A percentile compares a stretch with the other conserved stretches of the same genome.
These are phyloP conservation scores for Candida sakaeoensis DNA, from an alignment of 805 yeast species.

Conservation along the genomic window DNA sequence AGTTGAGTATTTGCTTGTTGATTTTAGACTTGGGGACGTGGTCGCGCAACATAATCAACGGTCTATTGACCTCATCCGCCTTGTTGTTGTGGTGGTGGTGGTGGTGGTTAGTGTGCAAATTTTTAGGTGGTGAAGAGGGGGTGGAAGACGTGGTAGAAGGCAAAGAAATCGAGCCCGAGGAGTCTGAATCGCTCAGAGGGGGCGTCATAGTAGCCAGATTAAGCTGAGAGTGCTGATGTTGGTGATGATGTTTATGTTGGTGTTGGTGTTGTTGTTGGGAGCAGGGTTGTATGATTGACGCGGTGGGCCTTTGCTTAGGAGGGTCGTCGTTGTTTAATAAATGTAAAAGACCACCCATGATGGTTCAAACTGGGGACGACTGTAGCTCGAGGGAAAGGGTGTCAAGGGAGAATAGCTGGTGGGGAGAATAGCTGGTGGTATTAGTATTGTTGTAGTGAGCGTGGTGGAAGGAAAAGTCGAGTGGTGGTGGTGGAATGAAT, in stretches of 20 bases:
- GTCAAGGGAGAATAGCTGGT: no score
- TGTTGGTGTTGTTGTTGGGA: not conserved
- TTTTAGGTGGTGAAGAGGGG: constrained; percentile 5
- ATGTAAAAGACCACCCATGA: not conserved
- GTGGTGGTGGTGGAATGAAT: no score
- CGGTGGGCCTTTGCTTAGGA: not conserved
- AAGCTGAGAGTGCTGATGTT: not conserved
- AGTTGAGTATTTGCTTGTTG: not conserved
- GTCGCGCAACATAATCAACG: constrained; percentile 3
- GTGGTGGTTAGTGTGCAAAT: not conserved
- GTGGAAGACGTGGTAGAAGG: not conserved
- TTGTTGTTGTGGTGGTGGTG: not conserved
- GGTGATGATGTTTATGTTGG: not conserved
- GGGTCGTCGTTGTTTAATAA: constrained; percentile 1
- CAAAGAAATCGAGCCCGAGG: not conserved
- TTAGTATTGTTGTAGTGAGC: no score
- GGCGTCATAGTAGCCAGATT: not conserved
- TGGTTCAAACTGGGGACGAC: no score
- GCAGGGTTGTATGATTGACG: not conserved
- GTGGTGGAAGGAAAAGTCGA: no score
- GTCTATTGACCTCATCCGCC: not conserved
- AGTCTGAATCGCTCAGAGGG: constrained; percentile 1
- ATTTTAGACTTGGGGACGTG: constrained; percentile 6
- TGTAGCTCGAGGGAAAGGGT: no score
- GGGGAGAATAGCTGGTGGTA: no score